phyloP scores from a whole-genome alignment of 805 yeast genomes.

The Suhomyces tanzawaensis region DNA sequence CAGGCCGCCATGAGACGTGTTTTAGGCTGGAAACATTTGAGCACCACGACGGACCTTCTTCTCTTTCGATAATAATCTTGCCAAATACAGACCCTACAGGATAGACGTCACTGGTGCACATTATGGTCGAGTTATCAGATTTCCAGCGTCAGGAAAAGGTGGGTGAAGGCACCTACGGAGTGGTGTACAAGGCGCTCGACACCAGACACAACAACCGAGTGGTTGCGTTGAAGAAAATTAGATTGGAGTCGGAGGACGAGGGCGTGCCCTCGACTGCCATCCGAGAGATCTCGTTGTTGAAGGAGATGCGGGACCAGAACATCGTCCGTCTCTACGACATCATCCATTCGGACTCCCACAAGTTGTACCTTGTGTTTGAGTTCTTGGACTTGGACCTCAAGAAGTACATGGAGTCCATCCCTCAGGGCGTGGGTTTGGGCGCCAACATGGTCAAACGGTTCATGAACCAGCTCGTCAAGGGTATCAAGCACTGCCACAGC shows the following conservation, averaged over 20 bases:
- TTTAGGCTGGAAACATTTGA: too few relatives aligned
- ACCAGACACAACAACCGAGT: conserved; percentile 85
- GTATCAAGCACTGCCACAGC: conserved; percentile 89
- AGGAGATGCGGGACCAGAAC: conserved; percentile 91
- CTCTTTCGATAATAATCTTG: too few relatives aligned
- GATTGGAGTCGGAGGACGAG: conserved; percentile 94
- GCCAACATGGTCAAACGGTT: conserved; percentile 88
- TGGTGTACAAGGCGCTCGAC: conserved; percentile 94
- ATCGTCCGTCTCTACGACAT: conserved; percentile 90
- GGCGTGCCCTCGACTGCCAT: conserved; percentile 99
- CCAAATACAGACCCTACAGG: too few relatives aligned
- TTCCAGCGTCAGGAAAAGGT: conserved; percentile 93
- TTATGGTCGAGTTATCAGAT: conserved; percentile 85
- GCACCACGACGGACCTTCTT: too few relatives aligned
- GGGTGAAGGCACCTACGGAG: conserved; percentile 98
- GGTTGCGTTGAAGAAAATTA: conserved; percentile 92
- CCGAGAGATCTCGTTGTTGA: conserved; percentile 89
- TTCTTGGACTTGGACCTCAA: conserved; percentile 91
- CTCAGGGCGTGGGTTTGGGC: conserved; percentile 87
- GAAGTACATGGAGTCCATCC: conserved; percentile 94
- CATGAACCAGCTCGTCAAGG: conserved; percentile 87
- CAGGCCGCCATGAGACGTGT: too few relatives aligned
- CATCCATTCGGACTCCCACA: conserved; percentile 91
- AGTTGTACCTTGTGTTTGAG: conserved; percentile 89
- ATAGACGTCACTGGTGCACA: too few relatives aligned